These are phyloP conservation scores for Nakazawaea anatomiae DNA, from an alignment of 805 yeast species.

Conservation along the genomic window DNA sequence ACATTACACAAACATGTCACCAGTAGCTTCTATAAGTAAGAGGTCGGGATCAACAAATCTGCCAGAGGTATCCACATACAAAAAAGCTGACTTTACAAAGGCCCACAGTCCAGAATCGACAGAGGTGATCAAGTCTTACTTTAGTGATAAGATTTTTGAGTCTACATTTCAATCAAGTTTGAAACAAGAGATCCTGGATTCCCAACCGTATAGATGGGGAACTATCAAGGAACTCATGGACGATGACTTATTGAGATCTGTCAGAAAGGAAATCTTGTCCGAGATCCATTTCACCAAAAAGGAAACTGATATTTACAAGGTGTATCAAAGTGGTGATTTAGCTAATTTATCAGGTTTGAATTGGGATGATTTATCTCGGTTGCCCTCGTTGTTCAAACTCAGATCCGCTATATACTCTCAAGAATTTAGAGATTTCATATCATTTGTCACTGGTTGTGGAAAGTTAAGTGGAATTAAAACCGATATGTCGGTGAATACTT, in stretches of 20 bases:
- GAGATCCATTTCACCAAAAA: slow-evolving; percentile 89
- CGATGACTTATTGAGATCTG: slow-evolving; percentile 70
- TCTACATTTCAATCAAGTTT: slow-evolving; percentile 31
- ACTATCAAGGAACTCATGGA: slow-evolving; percentile 67
- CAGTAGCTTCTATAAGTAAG: neutral
- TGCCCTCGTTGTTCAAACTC: slow-evolving; percentile 72
- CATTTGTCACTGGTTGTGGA: slow-evolving; percentile 80
- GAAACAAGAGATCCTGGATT: slow-evolving; percentile 37
- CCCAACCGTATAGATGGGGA: slow-evolving; percentile 90
- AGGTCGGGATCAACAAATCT: neutral
- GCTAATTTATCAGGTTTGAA: slow-evolving; percentile 87
- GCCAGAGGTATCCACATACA: neutral
- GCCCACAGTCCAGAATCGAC: neutral
- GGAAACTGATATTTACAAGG: slow-evolving; percentile 96
- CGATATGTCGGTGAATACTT: slow-evolving; percentile 88
- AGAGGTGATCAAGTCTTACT: slow-evolving; percentile 27
- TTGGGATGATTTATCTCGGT: slow-evolving; percentile 61
- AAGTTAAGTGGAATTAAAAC: slow-evolving; percentile 85
- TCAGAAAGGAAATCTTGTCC: slow-evolving; percentile 75
- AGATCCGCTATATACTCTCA: slow-evolving; percentile 86
- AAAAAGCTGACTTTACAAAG: neutral
- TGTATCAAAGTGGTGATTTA: slow-evolving; percentile 82
- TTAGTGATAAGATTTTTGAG: slow-evolving; percentile 43
- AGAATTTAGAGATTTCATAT: slow-evolving; percentile 72
- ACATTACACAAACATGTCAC: no score